These are phyloP conservation scores for Plasmodium falciparum DNA, from an alignment of 169 alveolate species.

Conservation along the genomic window DNA sequence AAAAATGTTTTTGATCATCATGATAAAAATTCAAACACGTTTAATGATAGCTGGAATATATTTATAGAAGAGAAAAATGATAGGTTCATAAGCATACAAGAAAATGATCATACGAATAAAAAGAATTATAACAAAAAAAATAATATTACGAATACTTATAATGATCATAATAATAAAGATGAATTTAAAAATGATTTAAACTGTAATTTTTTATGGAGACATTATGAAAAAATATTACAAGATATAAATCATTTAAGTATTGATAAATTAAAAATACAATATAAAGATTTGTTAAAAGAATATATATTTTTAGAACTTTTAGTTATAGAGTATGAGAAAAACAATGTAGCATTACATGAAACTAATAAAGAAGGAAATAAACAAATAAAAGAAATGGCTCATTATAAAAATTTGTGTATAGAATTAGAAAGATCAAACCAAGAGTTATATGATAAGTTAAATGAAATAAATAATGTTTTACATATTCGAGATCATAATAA, in stretches of 20 bases:
- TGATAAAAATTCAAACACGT: too few relatives aligned
- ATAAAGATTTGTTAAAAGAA: constrained; percentile 9
- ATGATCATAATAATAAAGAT: not conserved
- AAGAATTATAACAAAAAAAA: too few relatives aligned
- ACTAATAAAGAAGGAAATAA: constrained; percentile 4
- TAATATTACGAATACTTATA: not conserved
- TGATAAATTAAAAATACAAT: constrained; percentile 2
- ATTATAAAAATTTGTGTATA: constrained; percentile 11
- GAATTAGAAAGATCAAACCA: constrained; percentile 4
- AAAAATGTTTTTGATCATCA: too few relatives aligned
- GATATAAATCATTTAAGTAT: constrained; percentile 10
- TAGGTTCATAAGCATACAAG: too few relatives aligned
- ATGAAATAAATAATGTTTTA: not conserved
- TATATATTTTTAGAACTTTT: constrained; percentile 4
- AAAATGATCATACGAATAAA: too few relatives aligned
- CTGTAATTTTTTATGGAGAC: not conserved
- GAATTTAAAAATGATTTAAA: not conserved
- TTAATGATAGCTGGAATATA: too few relatives aligned
- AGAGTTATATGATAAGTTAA: not conserved
- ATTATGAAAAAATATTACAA: constrained; percentile 13
- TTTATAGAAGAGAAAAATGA: too few relatives aligned
- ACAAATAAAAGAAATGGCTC: not conserved
- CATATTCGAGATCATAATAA: not conserved
- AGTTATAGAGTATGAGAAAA: constrained; percentile 5
- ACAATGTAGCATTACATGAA: not conserved